Percentiles rank a stretch among this genome's conserved stretches.
Evolutionary conservation across 1,284 basidiomycete genomes (phyloP).

Genomic region (Mrakiaceae sp.): DNA sequence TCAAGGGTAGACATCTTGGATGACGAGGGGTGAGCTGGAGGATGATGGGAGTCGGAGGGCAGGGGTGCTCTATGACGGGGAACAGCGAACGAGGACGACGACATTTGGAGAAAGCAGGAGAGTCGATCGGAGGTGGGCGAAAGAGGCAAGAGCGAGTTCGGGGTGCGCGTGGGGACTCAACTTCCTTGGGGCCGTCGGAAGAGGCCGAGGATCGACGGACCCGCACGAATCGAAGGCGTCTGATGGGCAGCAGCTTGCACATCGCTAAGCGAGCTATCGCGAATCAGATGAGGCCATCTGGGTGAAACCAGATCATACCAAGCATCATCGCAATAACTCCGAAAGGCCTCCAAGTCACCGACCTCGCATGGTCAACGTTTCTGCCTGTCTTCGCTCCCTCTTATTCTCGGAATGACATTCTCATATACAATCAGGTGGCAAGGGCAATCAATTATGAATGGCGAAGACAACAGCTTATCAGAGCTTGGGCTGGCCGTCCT

Average conservation of each 20-base stretch:
- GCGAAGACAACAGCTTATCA: too few relatives aligned
- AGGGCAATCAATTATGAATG: too few relatives aligned
- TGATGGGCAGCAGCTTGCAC: too few relatives aligned
- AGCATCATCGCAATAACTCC: not conserved
- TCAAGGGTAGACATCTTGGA: too few relatives aligned
- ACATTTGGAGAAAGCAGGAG: not conserved
- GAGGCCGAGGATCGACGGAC: not conserved
- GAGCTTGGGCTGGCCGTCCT: slow-evolving; percentile 14
- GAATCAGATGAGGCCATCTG: too few relatives aligned
- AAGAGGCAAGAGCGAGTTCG: not conserved
- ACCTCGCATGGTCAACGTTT: not conserved
- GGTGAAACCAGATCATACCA: not conserved
- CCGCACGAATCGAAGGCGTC: too few relatives aligned
- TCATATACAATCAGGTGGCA: too few relatives aligned
- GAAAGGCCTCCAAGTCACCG: not conserved
- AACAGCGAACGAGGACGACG: not conserved
- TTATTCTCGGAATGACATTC: too few relatives aligned
- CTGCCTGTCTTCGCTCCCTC: not conserved
- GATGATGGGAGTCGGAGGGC: not conserved
- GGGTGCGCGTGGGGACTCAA: too few relatives aligned
- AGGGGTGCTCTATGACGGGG: not conserved
- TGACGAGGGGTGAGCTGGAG: not conserved
- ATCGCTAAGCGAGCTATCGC: too few relatives aligned
- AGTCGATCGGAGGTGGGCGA: not conserved
- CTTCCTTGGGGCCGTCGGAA: not conserved